phyloP scores from a whole-genome alignment of 139 green algal species.

The Haematococcus lacustris region DNA sequence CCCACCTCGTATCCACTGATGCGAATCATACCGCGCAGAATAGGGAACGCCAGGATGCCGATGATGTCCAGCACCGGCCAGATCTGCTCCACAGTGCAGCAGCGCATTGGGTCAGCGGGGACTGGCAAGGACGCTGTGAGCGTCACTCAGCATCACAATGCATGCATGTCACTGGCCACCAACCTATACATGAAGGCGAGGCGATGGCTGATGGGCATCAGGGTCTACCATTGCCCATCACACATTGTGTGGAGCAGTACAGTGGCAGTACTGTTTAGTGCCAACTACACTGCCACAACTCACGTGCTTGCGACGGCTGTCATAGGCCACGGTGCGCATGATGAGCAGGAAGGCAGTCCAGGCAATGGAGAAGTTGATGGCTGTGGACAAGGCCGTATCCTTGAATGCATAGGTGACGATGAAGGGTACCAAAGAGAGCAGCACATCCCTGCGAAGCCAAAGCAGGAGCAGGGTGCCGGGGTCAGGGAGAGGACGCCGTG shows the following conservation, averaged over 20 bases:
- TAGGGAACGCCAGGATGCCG: constrained; percentile 4
- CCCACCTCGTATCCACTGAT: no score
- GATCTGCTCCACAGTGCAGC: constrained; percentile 6
- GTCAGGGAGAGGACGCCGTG: not conserved
- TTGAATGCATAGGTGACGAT: constrained; percentile 12
- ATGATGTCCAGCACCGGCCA: constrained; percentile 13
- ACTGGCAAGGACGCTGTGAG: no score
- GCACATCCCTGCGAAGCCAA: not conserved
- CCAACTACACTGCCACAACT: no score
- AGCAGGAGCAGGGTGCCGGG: not conserved
- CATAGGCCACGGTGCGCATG: not conserved
- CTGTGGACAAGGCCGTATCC: not conserved
- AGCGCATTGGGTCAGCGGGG: no score
- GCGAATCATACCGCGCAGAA: constrained; percentile 7
- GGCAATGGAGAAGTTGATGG: not conserved
- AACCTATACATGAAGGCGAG: no score
- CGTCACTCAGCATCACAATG: no score
- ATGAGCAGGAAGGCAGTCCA: constrained; percentile 2
- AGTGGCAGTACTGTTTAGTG: no score
- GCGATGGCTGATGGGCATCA: no score
- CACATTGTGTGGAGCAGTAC: no score
- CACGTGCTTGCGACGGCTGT: constrained; percentile 2
- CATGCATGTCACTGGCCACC: no score
- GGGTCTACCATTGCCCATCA: no score
- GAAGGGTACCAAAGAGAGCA: constrained; percentile 13